A percentile compares a stretch with the other conserved stretches of the same genome.
Evolutionary conservation across 2,329 filamentous ascomycete genomes (phyloP).

Genomic region (Colletotrichum orchidophilum): DNA sequence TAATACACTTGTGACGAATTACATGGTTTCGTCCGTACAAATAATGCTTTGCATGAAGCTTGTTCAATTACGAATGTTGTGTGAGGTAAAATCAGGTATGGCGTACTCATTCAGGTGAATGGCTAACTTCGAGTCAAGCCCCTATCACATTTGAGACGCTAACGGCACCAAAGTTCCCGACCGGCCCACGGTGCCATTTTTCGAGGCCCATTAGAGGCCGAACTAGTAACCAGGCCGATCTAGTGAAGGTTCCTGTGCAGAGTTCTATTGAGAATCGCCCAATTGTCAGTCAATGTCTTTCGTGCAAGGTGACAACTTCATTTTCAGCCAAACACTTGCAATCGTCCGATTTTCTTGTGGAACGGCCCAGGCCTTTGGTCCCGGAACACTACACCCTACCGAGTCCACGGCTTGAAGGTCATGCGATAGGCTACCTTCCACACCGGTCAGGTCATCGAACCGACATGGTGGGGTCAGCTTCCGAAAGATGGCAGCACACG

Average conservation of each 20-base stretch:
- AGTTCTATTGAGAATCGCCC: background rate
- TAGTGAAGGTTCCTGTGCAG: background rate
- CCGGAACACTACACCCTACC: background rate
- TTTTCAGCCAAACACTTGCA: background rate
- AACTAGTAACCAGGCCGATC: background rate
- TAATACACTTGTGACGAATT: background rate
- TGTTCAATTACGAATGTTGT: background rate
- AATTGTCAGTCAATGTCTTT: no score
- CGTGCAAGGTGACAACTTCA: no score
- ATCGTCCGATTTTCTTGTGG: background rate
- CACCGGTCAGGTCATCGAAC: background rate
- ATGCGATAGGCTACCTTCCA: background rate
- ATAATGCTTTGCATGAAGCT: background rate
- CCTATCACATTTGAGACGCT: background rate
- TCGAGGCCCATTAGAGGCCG: background rate
- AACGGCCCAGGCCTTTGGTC: background rate
- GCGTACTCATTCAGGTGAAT: background rate
- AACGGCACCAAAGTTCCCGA: background rate
- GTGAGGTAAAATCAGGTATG: background rate
- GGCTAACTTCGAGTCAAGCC: background rate
- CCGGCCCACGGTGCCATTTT: background rate
- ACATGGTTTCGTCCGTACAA: background rate
- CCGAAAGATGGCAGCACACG: background rate
- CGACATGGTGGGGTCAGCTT: background rate
- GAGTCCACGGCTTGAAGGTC: background rate